Evolutionary conservation across 768 basidiomycete species (phyloP).

Genomic region (Porpolomopsis calyptriformis): DNA sequence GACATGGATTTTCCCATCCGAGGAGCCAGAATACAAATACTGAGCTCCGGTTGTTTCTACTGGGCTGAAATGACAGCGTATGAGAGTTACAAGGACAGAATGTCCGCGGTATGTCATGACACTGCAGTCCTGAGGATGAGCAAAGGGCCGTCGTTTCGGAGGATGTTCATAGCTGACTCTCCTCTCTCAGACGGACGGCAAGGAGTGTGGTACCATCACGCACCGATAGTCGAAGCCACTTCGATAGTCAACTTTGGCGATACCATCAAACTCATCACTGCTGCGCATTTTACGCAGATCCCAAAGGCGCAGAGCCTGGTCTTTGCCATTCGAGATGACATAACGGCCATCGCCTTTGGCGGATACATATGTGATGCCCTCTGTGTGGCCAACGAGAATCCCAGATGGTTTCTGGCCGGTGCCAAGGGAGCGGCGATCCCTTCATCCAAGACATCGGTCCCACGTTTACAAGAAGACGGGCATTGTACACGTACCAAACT

Average conservation of each 20-base stretch:
- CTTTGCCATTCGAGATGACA: slow-evolving; percentile 91
- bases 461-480: slow-evolving; percentile 36
- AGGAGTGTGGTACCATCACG: too few relatives aligned
- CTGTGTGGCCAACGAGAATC: slow-evolving; percentile 89
- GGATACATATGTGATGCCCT: slow-evolving; percentile 89
- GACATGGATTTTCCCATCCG: slow-evolving; percentile 79
- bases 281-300: slow-evolving; percentile 89
- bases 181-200: too few relatives aligned
- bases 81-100: slow-evolving; percentile 79
- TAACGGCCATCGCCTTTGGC: slow-evolving; percentile 96
- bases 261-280: slow-evolving; percentile 53
- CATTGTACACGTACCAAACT: slow-evolving; percentile 64
- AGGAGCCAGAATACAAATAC: slow-evolving; percentile 91
- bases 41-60: slow-evolving; percentile 82
- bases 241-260: slow-evolving; percentile 42
- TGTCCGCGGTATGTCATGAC: slow-evolving; percentile 96
- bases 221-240: slow-evolving; percentile 77
- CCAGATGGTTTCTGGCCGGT: slow-evolving; percentile 72
- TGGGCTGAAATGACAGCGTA: slow-evolving; percentile 95
- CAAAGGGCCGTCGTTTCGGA: slow-evolving; percentile 45
- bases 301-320: slow-evolving; percentile 86
- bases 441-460: slow-evolving; percentile 11
- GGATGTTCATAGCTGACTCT: slow-evolving; percentile 61
- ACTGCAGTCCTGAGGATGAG: slow-evolving; percentile 84
- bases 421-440: slow-evolving; percentile 48